Evolutionary conservation across 2,329 filamentous ascomycete genomes (phyloP), one percentile per base, ranked within the genome.

Genomic region (Monosporascus sp.): DNA sequence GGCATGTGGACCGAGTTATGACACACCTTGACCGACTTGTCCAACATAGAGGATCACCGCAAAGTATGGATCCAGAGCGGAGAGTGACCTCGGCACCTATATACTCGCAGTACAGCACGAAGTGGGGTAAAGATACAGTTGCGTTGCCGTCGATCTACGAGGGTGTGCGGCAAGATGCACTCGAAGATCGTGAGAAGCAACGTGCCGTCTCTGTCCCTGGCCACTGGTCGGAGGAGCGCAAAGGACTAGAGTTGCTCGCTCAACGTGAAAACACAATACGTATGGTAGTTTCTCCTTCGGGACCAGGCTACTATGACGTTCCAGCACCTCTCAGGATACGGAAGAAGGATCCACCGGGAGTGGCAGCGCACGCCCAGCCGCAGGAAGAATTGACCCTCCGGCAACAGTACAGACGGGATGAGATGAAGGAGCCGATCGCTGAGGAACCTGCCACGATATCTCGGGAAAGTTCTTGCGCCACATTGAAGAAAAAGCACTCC

Each of bases 201-300:
- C 74, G 78, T 24, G 73, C 74, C 25, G 75, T 76, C 15, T 80
- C 78, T 11, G 76, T 75, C 9, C 75, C 77, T 17, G 68, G 48
- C 47, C 53, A 18, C 54, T 55, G 44, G 31, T 35, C 31, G 11
- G 58, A 64, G 44, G 72, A 73, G n/a, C 65, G 67, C 41, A 67
- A 61, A 15, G 72, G 70, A 14, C 60, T 80, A 7, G 72, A 77
- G 25, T 78, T 75, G 58, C 65, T 81, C 7, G 70, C 72, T 48
- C 71, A 68, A 35, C 72, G 73, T 3, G 74, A 78, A 53, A 74
- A 78, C 49, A 82, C 78, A 1, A 83, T 83, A 60, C 77, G 79
- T 6, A 65, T 83, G 5, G 80, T 83, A n/a, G 68, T 76, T 53
- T 79, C 79, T 3, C 75, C 77, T 3, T 70, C 70, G 2, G 66